Base-by-base conservation (phyloP, 129 eudicot genomes). In the Solidago caesia region DNA sequence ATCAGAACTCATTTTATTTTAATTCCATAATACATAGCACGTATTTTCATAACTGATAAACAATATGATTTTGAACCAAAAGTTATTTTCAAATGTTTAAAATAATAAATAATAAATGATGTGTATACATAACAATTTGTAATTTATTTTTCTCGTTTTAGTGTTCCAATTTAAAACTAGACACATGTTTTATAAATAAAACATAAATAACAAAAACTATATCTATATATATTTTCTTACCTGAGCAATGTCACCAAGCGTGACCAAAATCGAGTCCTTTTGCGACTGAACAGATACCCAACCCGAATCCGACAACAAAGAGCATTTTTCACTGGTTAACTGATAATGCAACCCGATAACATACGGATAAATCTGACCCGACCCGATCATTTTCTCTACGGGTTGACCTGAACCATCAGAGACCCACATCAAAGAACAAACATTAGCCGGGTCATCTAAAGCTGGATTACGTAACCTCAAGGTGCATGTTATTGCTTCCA, bases 191-290 rank as follows among this genome's bases (percentile, higher is more conserved):
- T 33, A 33, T 33, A 2, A 33, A 33, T 3, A 33, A 33, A 33
- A 33, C 39, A 33, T 33, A 33, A 33, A 33, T 33, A 33, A 33
- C 39, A 33, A 33, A 1, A 33, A 33, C 3, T 33, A 33, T 33
- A 2, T 33, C 2, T 0, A 33, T 4, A 5, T 6, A 52, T 53
- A 41, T 4, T 14, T 55, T 2, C 2, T 55, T 46, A 92, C 97
- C 97, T 87, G 94, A 79, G 96, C 91, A 72, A 92, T 87, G 82
- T 92, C 97, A 52, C 97, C 97, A 39, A 92, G 72, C 2, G 96
- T 92, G 13, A 92, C 89, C 80, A 92, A 73, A 2, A 89, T 83
- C 5, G 97, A 92, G 42, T 88, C 96, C 77, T 68, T 75, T 83
- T 68, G 75, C 10, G 87, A 73, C 65, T 84, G 67, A 14, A 89